Evolutionary conservation across 768 basidiomycete genomes (phyloP).

Genomic region (Leucogyrophana mollusca): DNA sequence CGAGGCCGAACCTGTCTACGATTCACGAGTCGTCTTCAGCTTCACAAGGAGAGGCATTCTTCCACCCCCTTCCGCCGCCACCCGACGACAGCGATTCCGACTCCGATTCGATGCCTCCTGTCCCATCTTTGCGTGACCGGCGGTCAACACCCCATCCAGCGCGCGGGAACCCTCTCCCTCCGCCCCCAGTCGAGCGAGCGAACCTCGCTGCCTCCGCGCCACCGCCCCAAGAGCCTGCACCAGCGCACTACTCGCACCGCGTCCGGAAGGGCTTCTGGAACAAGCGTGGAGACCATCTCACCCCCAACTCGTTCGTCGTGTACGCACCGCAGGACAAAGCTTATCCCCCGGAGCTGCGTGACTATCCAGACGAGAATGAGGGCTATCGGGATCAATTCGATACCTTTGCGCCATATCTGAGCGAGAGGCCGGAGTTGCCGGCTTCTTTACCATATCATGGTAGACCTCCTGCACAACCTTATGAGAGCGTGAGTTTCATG

Average conservation of each 20-base stretch:
- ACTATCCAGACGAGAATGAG: slow-evolving; percentile 54
- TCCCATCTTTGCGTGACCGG: slow-evolving; percentile 15
- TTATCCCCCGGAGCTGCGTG: slow-evolving; percentile 60
- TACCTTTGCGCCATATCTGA: slow-evolving; percentile 37
- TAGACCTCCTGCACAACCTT: slow-evolving; percentile 51
- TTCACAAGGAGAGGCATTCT: slow-evolving; percentile 24
- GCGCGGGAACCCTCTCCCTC: slow-evolving; percentile 24
- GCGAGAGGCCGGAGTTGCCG: slow-evolving; percentile 53
- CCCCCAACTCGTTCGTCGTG: slow-evolving; percentile 53
- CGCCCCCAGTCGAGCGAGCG: slow-evolving; percentile 25
- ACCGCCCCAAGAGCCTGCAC: slow-evolving; percentile 27
- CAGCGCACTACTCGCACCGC: slow-evolving; percentile 28
- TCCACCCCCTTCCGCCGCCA: slow-evolving; percentile 21
- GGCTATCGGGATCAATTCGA: slow-evolving; percentile 60
- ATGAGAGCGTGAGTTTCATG: slow-evolving; percentile 43
- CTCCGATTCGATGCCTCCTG: slow-evolving; percentile 3
- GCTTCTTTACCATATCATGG: slow-evolving; percentile 62
- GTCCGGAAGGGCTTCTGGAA: slow-evolving; percentile 70
- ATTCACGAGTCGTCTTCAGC: slow-evolving; percentile 24
- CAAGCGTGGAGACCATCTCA: slow-evolving; percentile 70
- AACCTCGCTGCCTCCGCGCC: slow-evolving; percentile 22
- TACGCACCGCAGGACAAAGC: slow-evolving; percentile 56
- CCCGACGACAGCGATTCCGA: slow-evolving; percentile 5
- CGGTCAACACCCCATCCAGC: slow-evolving; percentile 5
- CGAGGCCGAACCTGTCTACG: slow-evolving; percentile 15